These are phyloP conservation scores for Aspergillus taichungensis DNA, from an alignment of 495 filamentous ascomycete species.

Conservation along the genomic window DNA sequence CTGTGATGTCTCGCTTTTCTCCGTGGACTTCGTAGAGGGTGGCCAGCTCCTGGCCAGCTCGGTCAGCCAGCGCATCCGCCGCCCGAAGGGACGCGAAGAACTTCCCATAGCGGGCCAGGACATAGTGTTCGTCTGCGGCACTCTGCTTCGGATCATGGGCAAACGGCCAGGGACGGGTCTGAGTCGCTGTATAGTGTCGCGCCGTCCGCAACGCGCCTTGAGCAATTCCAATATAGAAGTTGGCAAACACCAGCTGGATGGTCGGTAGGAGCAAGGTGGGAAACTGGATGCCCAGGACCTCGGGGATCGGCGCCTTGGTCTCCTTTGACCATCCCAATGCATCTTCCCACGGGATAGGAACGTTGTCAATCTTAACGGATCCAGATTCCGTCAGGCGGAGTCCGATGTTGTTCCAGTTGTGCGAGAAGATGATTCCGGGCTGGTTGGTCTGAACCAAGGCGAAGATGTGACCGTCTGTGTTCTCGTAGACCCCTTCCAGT, in stretches of 20 bases:
- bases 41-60: slow-evolving; percentile 37
- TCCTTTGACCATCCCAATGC: slow-evolving; percentile 46
- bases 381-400: slow-evolving; percentile 54
- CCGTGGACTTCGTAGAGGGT: slow-evolving; percentile 31
- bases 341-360: slow-evolving; percentile 45
- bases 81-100: slow-evolving; percentile 51
- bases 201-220: slow-evolving; percentile 43
- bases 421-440: slow-evolving; percentile 43
- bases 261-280: slow-evolving; percentile 46
- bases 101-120: slow-evolving; percentile 51
- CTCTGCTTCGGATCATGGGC: slow-evolving; percentile 45
- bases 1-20: slow-evolving; percentile 29
- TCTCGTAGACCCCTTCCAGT: slow-evolving; percentile 48
- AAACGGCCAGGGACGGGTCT: slow-evolving; percentile 51
- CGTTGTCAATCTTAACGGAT: slow-evolving; percentile 45
- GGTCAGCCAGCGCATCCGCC: slow-evolving; percentile 45
- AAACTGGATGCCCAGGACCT: slow-evolving; percentile 39
- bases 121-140: slow-evolving; percentile 52
- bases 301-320: slow-evolving; percentile 35
- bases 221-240: slow-evolving; percentile 55
- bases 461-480: slow-evolving; percentile 50
- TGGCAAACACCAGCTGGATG: slow-evolving; percentile 53
- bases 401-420: slow-evolving; percentile 56
- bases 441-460: slow-evolving; percentile 45
- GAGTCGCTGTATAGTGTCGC: slow-evolving; percentile 38